Evolutionary conservation across 2,329 filamentous ascomycete genomes (phyloP), one percentile per base, ranked within the genome.

Genomic region (Diaporthe caulivora): DNA sequence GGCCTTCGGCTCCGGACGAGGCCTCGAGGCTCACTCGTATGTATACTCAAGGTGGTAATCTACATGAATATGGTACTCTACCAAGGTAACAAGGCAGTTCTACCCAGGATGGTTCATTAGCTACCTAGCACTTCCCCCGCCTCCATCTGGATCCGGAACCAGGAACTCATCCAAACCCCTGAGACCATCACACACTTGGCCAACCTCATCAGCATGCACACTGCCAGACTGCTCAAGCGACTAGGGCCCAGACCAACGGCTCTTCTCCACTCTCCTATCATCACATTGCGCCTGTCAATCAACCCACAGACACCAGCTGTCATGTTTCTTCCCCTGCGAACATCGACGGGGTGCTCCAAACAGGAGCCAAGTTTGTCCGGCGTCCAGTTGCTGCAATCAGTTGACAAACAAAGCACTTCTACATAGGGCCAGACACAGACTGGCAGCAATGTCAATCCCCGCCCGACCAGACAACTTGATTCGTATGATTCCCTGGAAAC

Each of bases 171-270:
- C n/a, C 37, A 2, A 40, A 10, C 44, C 44, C 62, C 29, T 51
- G 62, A 37, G 62, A 29, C 31, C 44, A 65, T 65, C 62, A 65
- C 42, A 65, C 62, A 37, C 62, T 65, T 51, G 29, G 62, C n/a
- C 44, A 4, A 65, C 29, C 58, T 65, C 62, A 29, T 34, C 60
- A 47, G 44, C 62, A 37, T 26, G 6, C 29, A 65, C 29, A n/a
- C 47, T 65, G 15, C 62, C 29, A 65, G 21, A n/a, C 47, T 65
- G 15, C 62, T 24, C 21, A 65, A 18, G 29, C 44, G 15, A 49
- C 29, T 44, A 37, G n/a, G 44, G 44, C 7, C 62, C 44, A 49
- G 60, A 24, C 60, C 60, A 18, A 49, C 1, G 18, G 13, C 8
- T 42, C 40, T 31, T 17, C 8, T 31, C n/a, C 7, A 13, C 58